Percentiles rank a stretch among this genome's conserved stretches.
Conservation (phyloP, 2,329 filamentous ascomycete species). For the Paecilomyces sp. region DNA sequence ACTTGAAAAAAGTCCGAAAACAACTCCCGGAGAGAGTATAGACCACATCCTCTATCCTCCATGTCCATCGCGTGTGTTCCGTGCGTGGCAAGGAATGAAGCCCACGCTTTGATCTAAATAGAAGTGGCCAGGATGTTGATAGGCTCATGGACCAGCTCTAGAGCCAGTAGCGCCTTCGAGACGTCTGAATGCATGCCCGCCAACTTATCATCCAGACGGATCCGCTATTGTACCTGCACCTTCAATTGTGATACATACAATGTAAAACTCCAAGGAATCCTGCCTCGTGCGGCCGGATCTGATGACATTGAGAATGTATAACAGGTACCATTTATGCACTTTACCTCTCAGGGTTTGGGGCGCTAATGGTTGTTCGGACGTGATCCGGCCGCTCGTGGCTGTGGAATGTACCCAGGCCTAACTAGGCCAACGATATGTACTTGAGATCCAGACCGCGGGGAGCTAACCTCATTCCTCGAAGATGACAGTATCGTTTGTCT, state of each 20-base stretch:
- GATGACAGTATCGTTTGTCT: neutral
- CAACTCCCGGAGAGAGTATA: neutral
- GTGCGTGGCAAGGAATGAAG: neutral
- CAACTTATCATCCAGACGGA: neutral
- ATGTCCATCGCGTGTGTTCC: neutral
- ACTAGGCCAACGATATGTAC: neutral
- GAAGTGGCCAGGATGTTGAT: neutral
- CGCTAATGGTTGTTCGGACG: neutral
- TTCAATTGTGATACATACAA: neutral
- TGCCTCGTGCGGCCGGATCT: neutral
- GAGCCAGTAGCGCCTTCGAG: neutral
- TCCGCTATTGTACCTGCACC: neutral
- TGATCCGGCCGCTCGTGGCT: neutral
- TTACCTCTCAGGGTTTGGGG: neutral
- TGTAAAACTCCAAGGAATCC: neutral
- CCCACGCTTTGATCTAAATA: neutral
- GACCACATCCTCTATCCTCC: neutral
- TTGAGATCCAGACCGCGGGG: neutral
- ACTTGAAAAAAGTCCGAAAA: neutral
- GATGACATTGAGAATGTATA: neutral
- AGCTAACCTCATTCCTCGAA: neutral
- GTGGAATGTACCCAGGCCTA: neutral
- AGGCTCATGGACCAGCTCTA: neutral
- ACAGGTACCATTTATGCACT: neutral
- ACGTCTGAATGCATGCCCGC: neutral